These are phyloP conservation scores for Clarireedia homoeocarpa DNA, from an alignment of 2,329 filamentous ascomycete species.

Conservation along the genomic window DNA sequence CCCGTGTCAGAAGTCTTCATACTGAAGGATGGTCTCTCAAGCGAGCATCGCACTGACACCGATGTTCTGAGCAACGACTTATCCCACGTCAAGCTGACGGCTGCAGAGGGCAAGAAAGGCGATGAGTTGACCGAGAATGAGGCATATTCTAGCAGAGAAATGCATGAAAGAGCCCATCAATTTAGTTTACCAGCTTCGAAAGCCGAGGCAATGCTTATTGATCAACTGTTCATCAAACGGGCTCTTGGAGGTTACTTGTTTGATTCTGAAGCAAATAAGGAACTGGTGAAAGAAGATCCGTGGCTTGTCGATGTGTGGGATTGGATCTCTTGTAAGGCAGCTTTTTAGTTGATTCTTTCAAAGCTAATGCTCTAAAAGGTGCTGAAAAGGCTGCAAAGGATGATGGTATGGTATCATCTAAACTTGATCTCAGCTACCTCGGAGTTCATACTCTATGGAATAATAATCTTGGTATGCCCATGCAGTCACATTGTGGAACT, in stretches of 20 bases:
- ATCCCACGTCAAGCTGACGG: slow-evolving; percentile 11
- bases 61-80: slow-evolving; percentile 11
- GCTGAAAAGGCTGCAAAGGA: slow-evolving; percentile 57
- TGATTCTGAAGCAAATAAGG: slow-evolving; percentile 55
- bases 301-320: slow-evolving; percentile 77
- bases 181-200: slow-evolving; percentile 28
- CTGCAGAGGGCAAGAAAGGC: neutral
- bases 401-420: slow-evolving; percentile 61
- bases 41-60: neutral
- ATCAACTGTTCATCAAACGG: slow-evolving; percentile 52
- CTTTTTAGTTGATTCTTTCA: neutral
- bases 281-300: slow-evolving; percentile 61
- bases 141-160: slow-evolving; percentile 42
- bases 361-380: slow-evolving; percentile 32
- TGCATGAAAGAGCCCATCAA: slow-evolving; percentile 44
- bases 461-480: slow-evolving; percentile 50
- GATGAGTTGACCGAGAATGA: slow-evolving; percentile 2
- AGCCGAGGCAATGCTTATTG: slow-evolving; percentile 14
- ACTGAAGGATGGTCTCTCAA: neutral
- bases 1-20: neutral
- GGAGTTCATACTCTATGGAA: slow-evolving; percentile 68
- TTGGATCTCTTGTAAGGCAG: slow-evolving; percentile 57
- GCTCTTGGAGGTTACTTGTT: slow-evolving; percentile 57
- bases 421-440: slow-evolving; percentile 66
- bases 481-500: neutral